Base-by-base conservation (phyloP, 345 rosid species). In the Crucihimalaya himalaica region DNA sequence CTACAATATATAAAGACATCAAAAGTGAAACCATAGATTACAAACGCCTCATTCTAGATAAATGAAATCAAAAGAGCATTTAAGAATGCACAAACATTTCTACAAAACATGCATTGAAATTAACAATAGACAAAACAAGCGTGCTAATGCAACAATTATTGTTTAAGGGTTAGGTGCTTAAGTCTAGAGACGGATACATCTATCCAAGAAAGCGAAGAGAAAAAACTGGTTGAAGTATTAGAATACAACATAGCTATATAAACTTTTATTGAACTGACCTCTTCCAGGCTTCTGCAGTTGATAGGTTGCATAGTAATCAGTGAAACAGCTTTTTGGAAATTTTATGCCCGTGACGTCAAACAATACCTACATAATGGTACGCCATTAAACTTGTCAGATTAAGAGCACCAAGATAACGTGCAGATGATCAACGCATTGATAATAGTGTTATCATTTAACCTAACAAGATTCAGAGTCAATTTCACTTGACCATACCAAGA, bases 281-380 rank as follows among this genome's bases (percentile, higher is more conserved):
- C 89, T 83, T 94, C 95, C 91, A 87, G 64, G 91, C 90, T 67
- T 82, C 90, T 40, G 78, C 25, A 63, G 85, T 84, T 74, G 97
- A 84, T 86, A 71, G 98, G 98, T 78, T 91, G 97, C 95, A 91
- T 86, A 78, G 86, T 89, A 60, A 94, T 86, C 72, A 91, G 83
- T 82, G 93, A 88, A 73, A 94, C 82, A 57, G 98, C 98, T 82
- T 94, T 95, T 79, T 78, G 84, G 79, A n/a, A 84, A 94, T 67
- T 82, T 89, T 82, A 94, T 83, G 76, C 82, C 85, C 34, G 98
- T 97, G 63, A 92, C 90, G 72, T 94, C 98, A 85, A 94, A 94
- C 68, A 94, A 72, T 39, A 94, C 98, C 98, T 94, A 55, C 75
- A 78, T 48, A 34, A 82, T 63, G 50, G 74, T 35, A 79, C 16